A percentile compares a stretch with the other conserved stretches of the same genome.
These are phyloP conservation scores for Lasiosphaeris hirsuta DNA, from an alignment of 495 filamentous ascomycete species.

Conservation along the genomic window DNA sequence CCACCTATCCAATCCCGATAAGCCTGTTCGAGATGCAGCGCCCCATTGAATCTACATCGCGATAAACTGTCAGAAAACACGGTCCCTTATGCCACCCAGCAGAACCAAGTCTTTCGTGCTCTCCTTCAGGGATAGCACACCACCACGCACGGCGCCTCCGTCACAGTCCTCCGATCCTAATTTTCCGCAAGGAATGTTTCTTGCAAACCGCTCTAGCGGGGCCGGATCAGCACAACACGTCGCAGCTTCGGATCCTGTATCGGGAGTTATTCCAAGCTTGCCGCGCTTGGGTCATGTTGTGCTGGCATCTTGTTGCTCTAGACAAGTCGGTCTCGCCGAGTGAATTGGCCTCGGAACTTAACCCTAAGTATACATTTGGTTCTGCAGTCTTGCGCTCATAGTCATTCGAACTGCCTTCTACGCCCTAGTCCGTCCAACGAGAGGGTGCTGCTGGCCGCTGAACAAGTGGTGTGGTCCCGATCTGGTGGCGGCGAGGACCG, in stretches of 20 bases:
- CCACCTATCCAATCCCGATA: constrained; percentile 2
- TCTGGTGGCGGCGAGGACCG: constrained; percentile 30
- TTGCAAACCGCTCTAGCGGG: constrained; percentile 36
- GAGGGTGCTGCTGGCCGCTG: constrained; percentile 31
- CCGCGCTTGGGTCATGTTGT: constrained; percentile 31
- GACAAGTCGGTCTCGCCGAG: constrained; percentile 35
- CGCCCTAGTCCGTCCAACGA: constrained; percentile 18
- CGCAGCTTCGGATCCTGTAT: constrained; percentile 39
- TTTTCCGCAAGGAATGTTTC: constrained; percentile 63
- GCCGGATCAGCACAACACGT: constrained; percentile 31
- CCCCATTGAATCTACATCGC: constrained; percentile 10
- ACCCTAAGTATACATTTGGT: constrained; percentile 67
- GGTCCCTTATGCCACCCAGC: constrained; percentile 7
- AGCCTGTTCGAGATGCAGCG: constrained; percentile 15
- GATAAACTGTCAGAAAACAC: constrained; percentile 19
- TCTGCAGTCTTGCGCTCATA: constrained; percentile 46
- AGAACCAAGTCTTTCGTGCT: constrained; percentile 38
- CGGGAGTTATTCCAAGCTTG: constrained; percentile 32
- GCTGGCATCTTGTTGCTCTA: constrained; percentile 9
- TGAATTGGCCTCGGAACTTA: constrained; percentile 71
- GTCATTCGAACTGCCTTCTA: constrained; percentile 44
- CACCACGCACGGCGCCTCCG: constrained; percentile 59
- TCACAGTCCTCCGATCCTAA: constrained; percentile 62
- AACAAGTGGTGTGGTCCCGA: constrained; percentile 34
- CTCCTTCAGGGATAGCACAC: constrained; percentile 26